Base-by-base conservation (phyloP, 371 early-diverging fungal species). In the Syncephalastrum contaminatum region DNA sequence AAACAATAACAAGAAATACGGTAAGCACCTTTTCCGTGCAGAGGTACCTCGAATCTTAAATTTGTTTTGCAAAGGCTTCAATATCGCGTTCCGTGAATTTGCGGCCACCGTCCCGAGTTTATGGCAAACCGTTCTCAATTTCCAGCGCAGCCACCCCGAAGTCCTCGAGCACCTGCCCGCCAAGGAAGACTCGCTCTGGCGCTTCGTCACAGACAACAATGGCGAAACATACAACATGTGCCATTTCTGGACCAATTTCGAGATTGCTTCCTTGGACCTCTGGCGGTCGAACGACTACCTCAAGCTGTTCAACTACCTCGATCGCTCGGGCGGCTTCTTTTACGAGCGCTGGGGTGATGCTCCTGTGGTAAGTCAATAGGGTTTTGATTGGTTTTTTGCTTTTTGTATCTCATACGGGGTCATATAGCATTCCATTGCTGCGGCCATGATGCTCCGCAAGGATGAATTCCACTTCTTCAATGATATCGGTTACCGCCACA, bases 401-500 rank as follows among this genome's bases (percentile, higher is more conserved):
- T 8, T 12, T 12, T 30, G 10, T 30, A 30, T 30, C 36, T 30
- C 36, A 5, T 30, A 10, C 10, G 10, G 36, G 36, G 1, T 30
- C 36, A 30, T 30, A 5, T 30, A 30, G 36, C 98, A 97, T 63
- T 92, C 94, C 1, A 77, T 98, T 36, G 97, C 94, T 3, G 92
- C 89, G 2, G 85, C 89, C 0, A 62, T 98, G 63, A 78, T 95
- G 76, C 70, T 96, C 14, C 73, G 78, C 22, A 88, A 85, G 60
- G 75, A 81, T 39, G 82, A 94, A 73, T 82, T 96, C 53, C 96
- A 96, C 63, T 94, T 88, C 68, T 96, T 96, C 69, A 88, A 93
- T 58, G 88, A 90, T 57, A 87, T 91, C 40, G 91, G 90, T 3
- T 91, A 91, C 68, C 25, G 58, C 14, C 63, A 62, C 30, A 72